A percentile compares a stretch with the other conserved stretches of the same genome.
Evolutionary conservation across 148 eudicot genomes (phyloP).

Genomic region (Diospyros kaki): DNA sequence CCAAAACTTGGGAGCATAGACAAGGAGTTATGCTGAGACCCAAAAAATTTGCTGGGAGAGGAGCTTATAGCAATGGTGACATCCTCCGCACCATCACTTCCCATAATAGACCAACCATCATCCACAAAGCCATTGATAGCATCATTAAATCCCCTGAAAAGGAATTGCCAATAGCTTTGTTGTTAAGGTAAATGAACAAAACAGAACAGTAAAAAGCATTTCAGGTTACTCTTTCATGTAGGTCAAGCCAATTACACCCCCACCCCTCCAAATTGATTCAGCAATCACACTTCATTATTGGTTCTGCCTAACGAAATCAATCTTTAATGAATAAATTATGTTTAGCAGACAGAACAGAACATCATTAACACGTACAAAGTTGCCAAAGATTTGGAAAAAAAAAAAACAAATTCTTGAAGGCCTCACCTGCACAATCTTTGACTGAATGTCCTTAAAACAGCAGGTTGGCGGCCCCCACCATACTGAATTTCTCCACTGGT

Average conservation of each 20-base stretch:
- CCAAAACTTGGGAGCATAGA: slow-evolving; percentile 41
- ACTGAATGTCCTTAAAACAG: slow-evolving; percentile 55
- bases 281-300: too few relatives aligned
- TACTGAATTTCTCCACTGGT: slow-evolving; percentile 49
- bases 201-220: background rate
- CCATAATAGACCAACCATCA: slow-evolving; percentile 56
- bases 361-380: too few relatives aligned
- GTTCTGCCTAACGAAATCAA: too few relatives aligned
- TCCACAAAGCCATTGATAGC: slow-evolving; percentile 61
- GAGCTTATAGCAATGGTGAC: slow-evolving; percentile 56
- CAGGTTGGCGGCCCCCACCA: slow-evolving; percentile 52
- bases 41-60: slow-evolving; percentile 38
- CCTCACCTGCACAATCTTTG: slow-evolving; percentile 53
- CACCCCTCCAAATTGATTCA: too few relatives aligned
- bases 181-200: background rate
- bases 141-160: slow-evolving; percentile 60
- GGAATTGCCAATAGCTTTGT: background rate
- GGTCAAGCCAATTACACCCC: background rate
- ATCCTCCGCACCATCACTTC: slow-evolving; percentile 53
- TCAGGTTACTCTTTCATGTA: background rate
- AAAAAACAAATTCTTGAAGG: background rate
- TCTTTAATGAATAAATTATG: too few relatives aligned
- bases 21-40: slow-evolving; percentile 34
- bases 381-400: too few relatives aligned
- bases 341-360: too few relatives aligned